phyloP scores from a whole-genome alignment of 1,139 yeast species.

The Candida albicans region DNA sequence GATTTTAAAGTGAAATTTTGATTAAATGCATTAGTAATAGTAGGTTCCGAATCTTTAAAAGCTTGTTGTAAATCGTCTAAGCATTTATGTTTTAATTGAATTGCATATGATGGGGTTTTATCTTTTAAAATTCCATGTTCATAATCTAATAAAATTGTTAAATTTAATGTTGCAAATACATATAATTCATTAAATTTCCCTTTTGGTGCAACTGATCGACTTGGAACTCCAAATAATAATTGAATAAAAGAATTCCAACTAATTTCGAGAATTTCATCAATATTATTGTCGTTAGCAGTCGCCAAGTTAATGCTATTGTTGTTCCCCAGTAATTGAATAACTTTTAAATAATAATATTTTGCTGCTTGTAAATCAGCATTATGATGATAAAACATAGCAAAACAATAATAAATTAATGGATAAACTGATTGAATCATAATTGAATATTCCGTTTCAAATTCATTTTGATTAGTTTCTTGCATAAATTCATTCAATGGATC shows the following conservation, averaged over 20 bases:
- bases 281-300: too few relatives aligned
- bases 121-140: conserved; percentile 15
- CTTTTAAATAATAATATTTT: conserved; percentile 37
- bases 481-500: conserved; percentile 33
- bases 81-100: conserved; percentile 17
- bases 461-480: conserved; percentile 25
- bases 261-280: background rate
- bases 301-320: too few relatives aligned
- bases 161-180: conserved; percentile 27
- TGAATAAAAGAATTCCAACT: conserved; percentile 14
- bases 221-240: conserved; percentile 23
- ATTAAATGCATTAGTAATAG: conserved; percentile 22
- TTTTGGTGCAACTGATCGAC: conserved; percentile 16
- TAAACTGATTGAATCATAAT: conserved; percentile 28
- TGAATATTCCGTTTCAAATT: conserved; percentile 33
- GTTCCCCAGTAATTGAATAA: conserved; percentile 19
- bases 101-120: conserved; percentile 1
- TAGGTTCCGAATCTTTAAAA: conserved; percentile 15
- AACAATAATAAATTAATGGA: conserved; percentile 36
- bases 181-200: conserved; percentile 26
- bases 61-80: conserved; percentile 20
- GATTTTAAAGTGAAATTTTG: conserved; percentile 21
- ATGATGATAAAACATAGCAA: conserved; percentile 39
- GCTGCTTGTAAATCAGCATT: conserved; percentile 37
- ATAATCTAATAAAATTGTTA: conserved; percentile 25